Base-by-base conservation (phyloP, 2,329 filamentous ascomycete genomes). In the Penicillium griseofulvum region DNA sequence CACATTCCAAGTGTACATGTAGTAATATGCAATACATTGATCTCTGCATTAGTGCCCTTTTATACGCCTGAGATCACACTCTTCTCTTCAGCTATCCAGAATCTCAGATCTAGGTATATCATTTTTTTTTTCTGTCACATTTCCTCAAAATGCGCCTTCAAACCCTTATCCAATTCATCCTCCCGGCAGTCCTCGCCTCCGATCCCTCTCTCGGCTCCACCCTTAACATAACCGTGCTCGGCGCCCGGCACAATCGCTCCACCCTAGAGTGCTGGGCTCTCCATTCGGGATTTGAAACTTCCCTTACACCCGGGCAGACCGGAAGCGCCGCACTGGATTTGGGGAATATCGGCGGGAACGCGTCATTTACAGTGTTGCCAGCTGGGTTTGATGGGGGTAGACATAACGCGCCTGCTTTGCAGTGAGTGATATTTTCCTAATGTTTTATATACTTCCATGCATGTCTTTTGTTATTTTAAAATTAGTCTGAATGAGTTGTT, bases 231-330 rank as follows among this genome's bases (percentile, higher is more conserved):
- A 80, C 78, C 4, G 71, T 76, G 17, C 56, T 80, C 26, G 64
- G 63, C 41, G 72, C 71, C 1, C 61, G 57, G 16, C 65, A 74
- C 50, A 72, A 73, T 51, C 64, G 65, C 5, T 80, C 78, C 9
- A 69, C 68, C 8, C 60, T 80, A 5, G 75, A 80, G 64, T 80
- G 78, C 71, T 80, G 78, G 78, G 71, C 76, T 54, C 60, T 80
- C 8, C 58, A 68, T 10, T 60, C 68, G 3, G 71, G 71, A 12
- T 76, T 76, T 51, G 29, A 63, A n/a, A 61, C 58, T 1, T 71
- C 73, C 9, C 52, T 64, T 7, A 50, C 65, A n/a, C 52, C 71
- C 7, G 76, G 75, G 2, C 69, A 66, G 2, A 31, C 63, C 1
- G 75, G 76, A 4, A 57, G 73, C 0, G 50, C 62, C 8, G 52